phyloP scores from a whole-genome alignment of 768 basidiomycete genomes.

The Lactarius sp. region DNA sequence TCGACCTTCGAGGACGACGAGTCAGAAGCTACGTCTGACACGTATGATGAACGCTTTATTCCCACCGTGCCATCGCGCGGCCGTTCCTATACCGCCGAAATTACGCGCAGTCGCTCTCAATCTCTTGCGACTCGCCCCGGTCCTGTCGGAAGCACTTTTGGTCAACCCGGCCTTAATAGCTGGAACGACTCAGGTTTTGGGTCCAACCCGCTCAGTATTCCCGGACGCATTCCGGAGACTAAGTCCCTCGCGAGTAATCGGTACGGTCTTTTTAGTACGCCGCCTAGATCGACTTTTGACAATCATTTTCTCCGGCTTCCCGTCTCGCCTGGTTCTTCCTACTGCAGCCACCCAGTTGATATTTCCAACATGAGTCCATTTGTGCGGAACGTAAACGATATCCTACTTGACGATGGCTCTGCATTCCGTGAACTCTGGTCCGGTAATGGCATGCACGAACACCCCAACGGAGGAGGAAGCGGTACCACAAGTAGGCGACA shows the following conservation, averaged over 20 bases:
- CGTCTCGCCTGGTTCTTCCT: slow-evolving; percentile 37
- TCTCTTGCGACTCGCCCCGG: slow-evolving; percentile 60
- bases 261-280: slow-evolving; percentile 56
- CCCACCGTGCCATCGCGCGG: slow-evolving; percentile 45
- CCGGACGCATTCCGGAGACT: slow-evolving; percentile 54
- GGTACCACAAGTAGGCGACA: slow-evolving; percentile 81
- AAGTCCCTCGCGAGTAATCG: slow-evolving; percentile 59
- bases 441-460: slow-evolving; percentile 57
- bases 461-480: slow-evolving; percentile 63
- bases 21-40: slow-evolving; percentile 56
- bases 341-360: slow-evolving; percentile 43
- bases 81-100: slow-evolving; percentile 56
- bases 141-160: slow-evolving; percentile 46
- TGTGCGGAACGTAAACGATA: slow-evolving; percentile 76
- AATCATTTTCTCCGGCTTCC: slow-evolving; percentile 47
- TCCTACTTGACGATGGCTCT: slow-evolving; percentile 67
- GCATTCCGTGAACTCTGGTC: slow-evolving; percentile 74
- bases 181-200: slow-evolving; percentile 56
- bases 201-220: slow-evolving; percentile 55
- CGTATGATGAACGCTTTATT: slow-evolving; percentile 42
- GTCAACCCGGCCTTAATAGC: slow-evolving; percentile 38
- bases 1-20: slow-evolving; percentile 84
- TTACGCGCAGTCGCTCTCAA: slow-evolving; percentile 71
- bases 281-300: slow-evolving; percentile 53
- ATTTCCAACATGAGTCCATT: slow-evolving; percentile 82